Evolutionary conservation across 2,329 filamentous ascomycete species (phyloP).

Genomic region (Xenoacremonium recifei): DNA sequence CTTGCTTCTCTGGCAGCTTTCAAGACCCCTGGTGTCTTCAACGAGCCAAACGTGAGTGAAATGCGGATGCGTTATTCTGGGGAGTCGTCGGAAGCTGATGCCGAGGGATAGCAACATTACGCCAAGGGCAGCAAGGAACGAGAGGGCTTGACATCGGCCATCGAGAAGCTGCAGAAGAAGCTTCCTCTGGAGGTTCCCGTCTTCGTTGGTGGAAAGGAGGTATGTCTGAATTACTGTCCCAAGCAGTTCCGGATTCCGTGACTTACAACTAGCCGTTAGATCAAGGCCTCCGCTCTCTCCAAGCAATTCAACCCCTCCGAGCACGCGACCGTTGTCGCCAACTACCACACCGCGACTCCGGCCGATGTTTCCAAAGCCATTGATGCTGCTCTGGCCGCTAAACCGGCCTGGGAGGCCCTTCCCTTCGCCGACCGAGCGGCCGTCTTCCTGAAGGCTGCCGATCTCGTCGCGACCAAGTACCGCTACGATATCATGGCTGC

Average conservation of each 20-base stretch:
- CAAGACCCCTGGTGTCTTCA: constrained; percentile 81
- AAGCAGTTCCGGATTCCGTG: not conserved
- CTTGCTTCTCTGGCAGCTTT: constrained; percentile 72
- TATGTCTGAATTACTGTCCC: constrained; percentile 37
- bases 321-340: constrained; percentile 73
- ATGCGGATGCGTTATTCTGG: not conserved
- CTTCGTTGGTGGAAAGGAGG: constrained; percentile 79
- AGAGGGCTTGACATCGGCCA: constrained; percentile 69
- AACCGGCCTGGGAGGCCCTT: constrained; percentile 79
- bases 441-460: constrained; percentile 93
- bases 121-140: constrained; percentile 79
- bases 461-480: constrained; percentile 88
- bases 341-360: constrained; percentile 78
- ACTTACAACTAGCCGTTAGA: constrained; percentile 37
- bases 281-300: constrained; percentile 64
- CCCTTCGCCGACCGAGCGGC: constrained; percentile 90
- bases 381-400: constrained; percentile 79
- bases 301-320: constrained; percentile 81
- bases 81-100: constrained; percentile 4
- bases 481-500: constrained; percentile 95
- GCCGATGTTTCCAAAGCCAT: constrained; percentile 79
- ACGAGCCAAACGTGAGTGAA: constrained; percentile 87
- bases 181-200: constrained; percentile 77
- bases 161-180: constrained; percentile 67
- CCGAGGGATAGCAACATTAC: constrained; percentile 76